These are phyloP conservation scores for Botryosphaeria agaves DNA, from an alignment of 2,329 filamentous ascomycete species.

Conservation along the genomic window DNA sequence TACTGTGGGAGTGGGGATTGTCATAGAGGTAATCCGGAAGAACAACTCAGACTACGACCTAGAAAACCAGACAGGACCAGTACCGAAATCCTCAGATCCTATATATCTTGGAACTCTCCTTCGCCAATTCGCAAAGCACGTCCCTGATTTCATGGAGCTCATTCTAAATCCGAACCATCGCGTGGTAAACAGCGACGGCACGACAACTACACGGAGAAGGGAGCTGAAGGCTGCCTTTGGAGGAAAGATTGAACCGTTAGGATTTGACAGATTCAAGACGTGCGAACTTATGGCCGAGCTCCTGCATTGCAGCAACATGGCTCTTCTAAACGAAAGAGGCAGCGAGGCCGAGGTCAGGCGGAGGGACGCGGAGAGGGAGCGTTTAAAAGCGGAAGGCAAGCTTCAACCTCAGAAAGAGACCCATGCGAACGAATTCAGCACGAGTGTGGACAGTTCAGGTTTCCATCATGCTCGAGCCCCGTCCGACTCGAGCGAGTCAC, in stretches of 20 bases:
- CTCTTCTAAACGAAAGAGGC: conserved; percentile 75
- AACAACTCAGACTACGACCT: conserved; percentile 99
- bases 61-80: conserved; percentile 68
- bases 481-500: conserved; percentile 27
- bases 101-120: conserved; percentile 90
- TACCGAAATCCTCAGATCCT: conserved; percentile 71
- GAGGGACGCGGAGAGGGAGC: conserved; percentile 67
- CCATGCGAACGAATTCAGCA: conserved; percentile 32
- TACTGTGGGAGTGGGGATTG: conserved; percentile 89
- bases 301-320: conserved; percentile 97
- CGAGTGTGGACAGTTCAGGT: conserved; percentile 32
- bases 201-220: conserved; percentile 48
- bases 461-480: conserved; percentile 32
- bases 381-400: conserved; percentile 59
- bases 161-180: conserved; percentile 57
- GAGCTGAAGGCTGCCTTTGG: conserved; percentile 79
- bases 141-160: conserved; percentile 84
- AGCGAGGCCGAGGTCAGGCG: conserved; percentile 72
- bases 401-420: conserved; percentile 39
- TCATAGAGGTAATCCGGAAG: conserved; percentile 97
- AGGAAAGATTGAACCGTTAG: conserved; percentile 76
- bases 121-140: conserved; percentile 73
- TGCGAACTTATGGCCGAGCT: conserved; percentile 98
- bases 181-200: conserved; percentile 36
- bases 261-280: conserved; percentile 96